These are phyloP conservation scores for Parafenestella ontariensis DNA, from an alignment of 2,329 filamentous ascomycete species.

Conservation along the genomic window DNA sequence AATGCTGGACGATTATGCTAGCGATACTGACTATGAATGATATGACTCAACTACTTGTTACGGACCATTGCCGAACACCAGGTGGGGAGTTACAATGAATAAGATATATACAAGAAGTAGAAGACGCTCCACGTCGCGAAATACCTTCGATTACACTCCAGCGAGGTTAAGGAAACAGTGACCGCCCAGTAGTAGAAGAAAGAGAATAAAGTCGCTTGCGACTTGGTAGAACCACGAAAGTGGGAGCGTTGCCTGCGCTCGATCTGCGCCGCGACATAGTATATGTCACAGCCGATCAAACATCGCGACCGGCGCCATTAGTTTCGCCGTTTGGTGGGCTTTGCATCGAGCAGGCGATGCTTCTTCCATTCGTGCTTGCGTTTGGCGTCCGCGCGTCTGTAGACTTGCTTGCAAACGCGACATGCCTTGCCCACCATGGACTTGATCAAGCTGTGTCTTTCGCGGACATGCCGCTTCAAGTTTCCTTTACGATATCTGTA, in stretches of 20 bases:
- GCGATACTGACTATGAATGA: neutral
- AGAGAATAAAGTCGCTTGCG: slow-evolving; percentile 5
- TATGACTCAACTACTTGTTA: neutral
- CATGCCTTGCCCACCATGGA: slow-evolving; percentile 3
- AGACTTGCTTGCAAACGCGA: slow-evolving; percentile 5
- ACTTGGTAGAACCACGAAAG: neutral
- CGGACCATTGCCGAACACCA: neutral
- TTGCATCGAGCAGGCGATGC: slow-evolving; percentile 8
- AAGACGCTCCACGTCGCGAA: neutral
- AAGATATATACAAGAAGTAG: slow-evolving; percentile 1
- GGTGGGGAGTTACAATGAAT: neutral
- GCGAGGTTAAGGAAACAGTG: neutral
- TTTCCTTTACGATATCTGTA: slow-evolving; percentile 19
- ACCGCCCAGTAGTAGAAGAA: neutral
- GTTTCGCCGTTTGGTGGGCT: slow-evolving; percentile 13
- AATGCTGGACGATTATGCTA: neutral
- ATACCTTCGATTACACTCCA: neutral
- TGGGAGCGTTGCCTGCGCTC: slow-evolving; percentile 5
- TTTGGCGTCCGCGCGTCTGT: slow-evolving; percentile 16
- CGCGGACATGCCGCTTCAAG: slow-evolving; percentile 10
- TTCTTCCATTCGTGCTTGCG: slow-evolving; percentile 25
- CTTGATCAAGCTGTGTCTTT: neutral
- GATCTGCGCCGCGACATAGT: slow-evolving; percentile 11
- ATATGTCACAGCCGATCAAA: neutral
- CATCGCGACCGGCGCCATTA: neutral